Percentiles rank a stretch among this genome's conserved stretches.
These are phyloP conservation scores for Scenedesmus sp. DNA, from an alignment of 163 green algal species.

Conservation along the genomic window DNA sequence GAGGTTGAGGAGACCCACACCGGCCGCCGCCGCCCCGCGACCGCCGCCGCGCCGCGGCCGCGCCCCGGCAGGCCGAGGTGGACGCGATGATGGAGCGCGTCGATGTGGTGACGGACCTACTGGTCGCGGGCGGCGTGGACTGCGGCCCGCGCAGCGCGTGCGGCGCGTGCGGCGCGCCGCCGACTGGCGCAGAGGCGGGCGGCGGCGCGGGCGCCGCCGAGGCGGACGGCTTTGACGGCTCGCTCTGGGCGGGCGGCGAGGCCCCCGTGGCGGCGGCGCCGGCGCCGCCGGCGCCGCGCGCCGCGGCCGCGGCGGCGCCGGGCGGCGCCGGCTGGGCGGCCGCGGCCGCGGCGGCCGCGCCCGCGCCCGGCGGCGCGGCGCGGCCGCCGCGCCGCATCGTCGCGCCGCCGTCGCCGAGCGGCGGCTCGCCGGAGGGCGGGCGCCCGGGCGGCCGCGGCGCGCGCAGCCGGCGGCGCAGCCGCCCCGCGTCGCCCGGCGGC, in stretches of 20 bases:
- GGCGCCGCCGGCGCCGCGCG: background rate
- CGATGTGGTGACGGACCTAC: conserved; percentile 33
- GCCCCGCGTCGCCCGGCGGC: background rate
- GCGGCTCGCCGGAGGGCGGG: background rate
- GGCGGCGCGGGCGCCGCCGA: background rate
- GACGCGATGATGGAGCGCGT: conserved; percentile 43
- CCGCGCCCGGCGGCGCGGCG: background rate
- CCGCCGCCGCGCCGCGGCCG: background rate
- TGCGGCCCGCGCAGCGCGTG: conserved; percentile 34
- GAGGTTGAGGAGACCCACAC: no score
- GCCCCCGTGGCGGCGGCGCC: no score
- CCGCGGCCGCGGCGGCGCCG: background rate
- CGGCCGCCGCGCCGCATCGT: no score
- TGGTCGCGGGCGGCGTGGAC: conserved; percentile 38
- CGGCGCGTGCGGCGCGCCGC: conserved; percentile 22
- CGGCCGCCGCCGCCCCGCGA: background rate
- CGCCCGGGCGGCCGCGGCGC: background rate
- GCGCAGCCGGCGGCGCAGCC: background rate
- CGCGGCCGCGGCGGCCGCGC: background rate
- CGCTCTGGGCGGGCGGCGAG: no score
- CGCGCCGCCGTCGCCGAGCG: no score
- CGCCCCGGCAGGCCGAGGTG: conserved; percentile 17
- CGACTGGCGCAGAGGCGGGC: background rate
- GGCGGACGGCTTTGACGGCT: no score
- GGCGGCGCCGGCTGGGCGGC: background rate